Evolutionary conservation across 768 basidiomycete genomes (phyloP), one percentile per base, ranked within the genome.

Genomic region (Paxillus involutus): DNA sequence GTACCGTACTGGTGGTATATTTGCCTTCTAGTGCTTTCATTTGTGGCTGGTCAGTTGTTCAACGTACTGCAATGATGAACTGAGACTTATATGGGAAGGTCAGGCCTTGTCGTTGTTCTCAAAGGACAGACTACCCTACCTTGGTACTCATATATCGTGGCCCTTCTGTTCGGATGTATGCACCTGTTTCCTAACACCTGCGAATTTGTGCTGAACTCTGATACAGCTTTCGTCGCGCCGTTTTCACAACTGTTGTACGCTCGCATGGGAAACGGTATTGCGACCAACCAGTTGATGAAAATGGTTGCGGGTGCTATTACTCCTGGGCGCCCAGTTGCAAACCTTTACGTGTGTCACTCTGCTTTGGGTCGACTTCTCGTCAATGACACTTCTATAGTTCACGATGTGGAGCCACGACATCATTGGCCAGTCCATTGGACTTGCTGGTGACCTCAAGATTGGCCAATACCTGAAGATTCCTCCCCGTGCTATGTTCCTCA

Each of bases 391-490:
- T 9, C 29, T 14, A 7, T 42, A 85, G 82, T 85, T 85, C 69
- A 78, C 81, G 0, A 84, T 83, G 81, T 85, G 84, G 83, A 83
- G 82, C 60, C 82, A 84, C 57, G 82, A 83, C 57, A 78, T 83
- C 47, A 72, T 86, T 35, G 68, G 74, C 16, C 83, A 77, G 32
- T 84, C 81, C 0, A 77, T 84, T 46, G 61, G 59, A 33, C 73
- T 85, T 11, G 80, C 72, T 16, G 68, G 71, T 33, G 80, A 82
- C 59, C 69, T 81, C 21, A 80, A 81, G 62, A 75, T 79, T 47
- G 76, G 72, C 3, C 78, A 72, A 62, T 77, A 61, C 52, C 58
- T 80, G 2, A 86, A 87, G 67, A 79, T 89, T 40, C 85, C 87
- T 26, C 84, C 86, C 24, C 82, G 85, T 11, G 75, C 78, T 36